Base-by-base conservation (phyloP, 2,329 filamentous ascomycete genomes). In the Aureobasidium sp. region DNA sequence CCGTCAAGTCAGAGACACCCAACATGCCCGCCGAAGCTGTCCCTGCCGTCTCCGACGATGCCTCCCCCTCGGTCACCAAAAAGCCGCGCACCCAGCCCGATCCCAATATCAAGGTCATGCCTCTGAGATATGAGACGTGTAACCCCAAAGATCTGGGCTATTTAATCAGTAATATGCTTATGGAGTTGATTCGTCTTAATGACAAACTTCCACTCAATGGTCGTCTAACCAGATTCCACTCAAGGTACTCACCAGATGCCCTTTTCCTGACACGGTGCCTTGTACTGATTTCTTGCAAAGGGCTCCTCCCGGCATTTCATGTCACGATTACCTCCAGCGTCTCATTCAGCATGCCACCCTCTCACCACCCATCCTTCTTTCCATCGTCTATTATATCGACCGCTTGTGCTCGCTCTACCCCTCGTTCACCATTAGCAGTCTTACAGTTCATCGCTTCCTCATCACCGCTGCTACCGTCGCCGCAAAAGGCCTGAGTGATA, bases 351-450 rank as follows among this genome's bases (percentile, higher is more conserved):
- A 98, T 67, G 93, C 93, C 22, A 96, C 91, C 0, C 78, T 98
- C 3, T 90, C 89, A 6, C 90, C 93, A 11, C 91, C 93, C 0
- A 85, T 98, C 47, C 78, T 98, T n/a, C 80, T 98, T 30, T 93
- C 90, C 61, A 97, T 98, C 89, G 93, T 98, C 54, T 98, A 94
- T 67, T 98, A 97, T 65, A 97, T 98, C 63, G 93, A 98, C 71
- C 85, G 90, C 27, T 79, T 98, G 19, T 98, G 91, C 70, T 85
- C 88, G 10, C 76, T 95, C 55, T 98, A 96, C 67, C 86, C 88
- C 3, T 87, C 91, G 41, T 98, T 98, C 68, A 96, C 90, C 24
- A 94, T 98, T 61, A 95, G 90, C 66, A 95, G 89, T 41, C 77
- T 98, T 17, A 98, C 93, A 0, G 91, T 98, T 3, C 93, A 98